Conservation (phyloP, 1,139 yeast genomes). For the Groenewaldozyma sp. region DNA sequence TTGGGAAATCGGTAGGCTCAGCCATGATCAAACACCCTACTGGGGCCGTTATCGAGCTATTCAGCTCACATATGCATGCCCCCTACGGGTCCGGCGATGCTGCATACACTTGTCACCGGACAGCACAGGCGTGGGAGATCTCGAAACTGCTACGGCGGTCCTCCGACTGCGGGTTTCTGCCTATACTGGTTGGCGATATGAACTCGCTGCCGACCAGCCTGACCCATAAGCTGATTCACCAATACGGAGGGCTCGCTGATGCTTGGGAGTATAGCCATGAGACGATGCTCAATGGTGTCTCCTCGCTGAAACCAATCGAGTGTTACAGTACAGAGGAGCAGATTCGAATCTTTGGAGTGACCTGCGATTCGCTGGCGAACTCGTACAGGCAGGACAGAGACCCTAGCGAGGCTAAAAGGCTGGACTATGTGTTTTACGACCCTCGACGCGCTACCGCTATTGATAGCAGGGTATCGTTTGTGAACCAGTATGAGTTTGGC, state of each 20-base stretch:
- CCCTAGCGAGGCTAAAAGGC: constrained; percentile 68
- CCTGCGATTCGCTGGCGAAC: constrained; percentile 81
- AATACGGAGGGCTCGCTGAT: constrained; percentile 62
- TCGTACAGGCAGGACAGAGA: constrained; percentile 71
- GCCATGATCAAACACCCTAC: constrained; percentile 51
- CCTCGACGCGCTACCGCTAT: constrained; percentile 41
- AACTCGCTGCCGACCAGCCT: constrained; percentile 82
- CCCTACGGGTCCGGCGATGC: constrained; percentile 90
- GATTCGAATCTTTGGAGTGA: constrained; percentile 63
- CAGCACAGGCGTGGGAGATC: constrained; percentile 96
- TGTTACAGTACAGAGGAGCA: constrained; percentile 48
- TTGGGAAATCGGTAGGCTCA: constrained; percentile 82
- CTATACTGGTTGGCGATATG: constrained; percentile 85
- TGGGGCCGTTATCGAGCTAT: constrained; percentile 56
- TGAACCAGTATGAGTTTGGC: constrained; percentile 55
- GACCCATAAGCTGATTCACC: constrained; percentile 65
- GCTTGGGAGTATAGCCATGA: constrained; percentile 74
- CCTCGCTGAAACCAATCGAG: constrained; percentile 27
- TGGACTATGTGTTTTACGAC: constrained; percentile 84
- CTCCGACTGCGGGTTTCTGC: constrained; percentile 68
- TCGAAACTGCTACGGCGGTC: constrained; percentile 56
- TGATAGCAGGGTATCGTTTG: constrained; percentile 60
- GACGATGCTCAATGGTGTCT: constrained; percentile 9
- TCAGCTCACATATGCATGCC: constrained; percentile 96
- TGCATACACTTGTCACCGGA: constrained; percentile 79